phyloP scores from a whole-genome alignment of 73 alveolate species.

The Urostyla sp. region DNA sequence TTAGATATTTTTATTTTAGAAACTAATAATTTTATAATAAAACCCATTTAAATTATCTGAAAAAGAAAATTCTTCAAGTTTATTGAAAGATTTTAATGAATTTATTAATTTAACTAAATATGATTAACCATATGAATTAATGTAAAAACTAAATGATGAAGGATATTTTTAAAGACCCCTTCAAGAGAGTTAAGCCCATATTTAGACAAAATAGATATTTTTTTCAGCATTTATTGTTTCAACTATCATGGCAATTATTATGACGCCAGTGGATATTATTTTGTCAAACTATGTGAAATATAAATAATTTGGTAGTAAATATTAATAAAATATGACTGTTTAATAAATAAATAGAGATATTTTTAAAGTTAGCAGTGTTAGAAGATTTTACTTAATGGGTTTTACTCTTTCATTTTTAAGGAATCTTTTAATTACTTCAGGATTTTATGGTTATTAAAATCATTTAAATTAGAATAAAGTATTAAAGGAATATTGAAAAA shows the following conservation, averaged over 20 bases:
- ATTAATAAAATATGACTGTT: not conserved
- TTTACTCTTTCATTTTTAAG: conserved; percentile 15
- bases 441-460: conserved; percentile 14
- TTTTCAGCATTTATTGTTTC: not conserved
- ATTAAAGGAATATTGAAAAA: conserved; percentile 16
- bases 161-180: not conserved
- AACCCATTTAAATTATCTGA: not conserved
- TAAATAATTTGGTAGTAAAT: conserved; percentile 10
- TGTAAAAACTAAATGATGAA: not conserved
- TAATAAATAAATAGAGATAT: not conserved
- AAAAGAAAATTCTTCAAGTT: not conserved
- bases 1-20: not conserved
- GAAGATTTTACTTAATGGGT: not conserved
- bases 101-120: conserved; percentile 4
- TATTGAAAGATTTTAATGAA: not conserved
- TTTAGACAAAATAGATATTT: not conserved
- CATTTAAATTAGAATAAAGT: not conserved
- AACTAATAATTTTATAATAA: not conserved
- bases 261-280: conserved; percentile 38
- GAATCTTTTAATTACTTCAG: not conserved
- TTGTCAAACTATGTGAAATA: not conserved
- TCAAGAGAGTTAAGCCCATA: not conserved
- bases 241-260: not conserved
- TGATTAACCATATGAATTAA: conserved; percentile 14
- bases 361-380: not conserved